Base-by-base conservation (phyloP, 2,329 filamentous ascomycete species). In the Amauroascus niger region DNA sequence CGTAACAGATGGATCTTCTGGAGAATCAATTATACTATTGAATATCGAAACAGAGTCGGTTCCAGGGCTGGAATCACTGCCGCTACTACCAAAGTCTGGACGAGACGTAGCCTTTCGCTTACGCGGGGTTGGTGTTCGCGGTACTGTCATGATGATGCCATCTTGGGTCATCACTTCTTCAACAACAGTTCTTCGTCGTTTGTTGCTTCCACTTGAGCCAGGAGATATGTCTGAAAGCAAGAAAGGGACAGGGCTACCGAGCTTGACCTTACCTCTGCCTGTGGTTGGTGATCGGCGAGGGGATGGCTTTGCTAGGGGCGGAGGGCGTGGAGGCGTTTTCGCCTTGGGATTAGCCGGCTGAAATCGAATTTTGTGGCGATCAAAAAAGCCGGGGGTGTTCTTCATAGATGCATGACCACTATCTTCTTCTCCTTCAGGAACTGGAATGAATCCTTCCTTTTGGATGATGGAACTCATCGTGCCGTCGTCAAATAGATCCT, bases 381-480 rank as follows among this genome's bases (percentile, higher is more conserved):
- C 67, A 52, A 72, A 72, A 44, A 72, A 68, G 3, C 66, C 65
- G 9, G 61, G 56, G 1, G 64, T 62, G n/a, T 59, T 49, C 14
- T 57, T 55, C 20, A 72, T 50, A 37, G 60, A 65, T 7, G 68
- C 67, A 1, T 63, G 58, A 1, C 52, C 58, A 0, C 63, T 53
- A 1, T 55, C 59, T 22, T 49, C 43, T 24, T 67, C 64, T 1
- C 75, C 63, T 16, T 65, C 61, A 0, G 53, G 52, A 39, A 75
- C 67, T 0, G 70, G 66, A 18, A 83, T 59, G 30, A 79, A 72
- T 8, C 69, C 65, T 44, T 80, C 79, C 16, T 75, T 73, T 57
- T 80, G 74, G 3, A 84, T 81, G 54, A 84, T 81, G 3, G 75
- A 69, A 26, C 71, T 74, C 67, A 84, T 81, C 1, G 74, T 75